These are phyloP conservation scores for Macadamia tetraphylla DNA, from an alignment of 164 flowering plant genomes.

Conservation along the genomic window DNA sequence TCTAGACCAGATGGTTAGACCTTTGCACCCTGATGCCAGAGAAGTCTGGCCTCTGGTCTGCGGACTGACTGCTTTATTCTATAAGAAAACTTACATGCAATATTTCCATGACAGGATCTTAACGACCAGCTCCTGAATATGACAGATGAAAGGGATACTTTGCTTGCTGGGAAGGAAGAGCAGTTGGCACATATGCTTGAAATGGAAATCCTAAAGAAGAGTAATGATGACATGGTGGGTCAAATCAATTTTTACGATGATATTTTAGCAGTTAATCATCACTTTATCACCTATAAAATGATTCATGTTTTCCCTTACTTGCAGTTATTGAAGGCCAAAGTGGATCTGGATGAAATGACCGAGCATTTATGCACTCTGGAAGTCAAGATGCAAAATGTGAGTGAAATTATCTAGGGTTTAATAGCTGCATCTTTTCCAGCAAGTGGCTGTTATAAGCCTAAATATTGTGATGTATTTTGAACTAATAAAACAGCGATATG, in stretches of 20 bases:
- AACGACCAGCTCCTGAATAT: slow-evolving; percentile 23
- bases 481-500: no score
- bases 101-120: slow-evolving; percentile 6
- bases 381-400: slow-evolving; percentile 42
- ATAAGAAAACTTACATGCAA: no score
- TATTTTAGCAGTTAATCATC: not conserved
- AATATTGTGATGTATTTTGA: not conserved
- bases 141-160: slow-evolving; percentile 34
- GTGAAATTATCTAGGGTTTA: not conserved
- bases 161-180: slow-evolving; percentile 20
- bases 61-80: not conserved
- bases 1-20: no score
- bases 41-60: no score
- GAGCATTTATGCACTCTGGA: slow-evolving; percentile 31
- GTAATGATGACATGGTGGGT: slow-evolving; percentile 20
- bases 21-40: no score
- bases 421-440: no score
- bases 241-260: not conserved
- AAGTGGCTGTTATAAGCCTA: not conserved
- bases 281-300: no score
- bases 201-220: slow-evolving; percentile 18
- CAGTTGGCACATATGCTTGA: slow-evolving; percentile 17
- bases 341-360: slow-evolving; percentile 34
- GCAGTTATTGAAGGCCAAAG: slow-evolving; percentile 35
- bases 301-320: slow-evolving; percentile 6